Evolutionary conservation across 169 alveolate genomes (phyloP).

Genomic region (Cryptosporidium xiaoi): DNA sequence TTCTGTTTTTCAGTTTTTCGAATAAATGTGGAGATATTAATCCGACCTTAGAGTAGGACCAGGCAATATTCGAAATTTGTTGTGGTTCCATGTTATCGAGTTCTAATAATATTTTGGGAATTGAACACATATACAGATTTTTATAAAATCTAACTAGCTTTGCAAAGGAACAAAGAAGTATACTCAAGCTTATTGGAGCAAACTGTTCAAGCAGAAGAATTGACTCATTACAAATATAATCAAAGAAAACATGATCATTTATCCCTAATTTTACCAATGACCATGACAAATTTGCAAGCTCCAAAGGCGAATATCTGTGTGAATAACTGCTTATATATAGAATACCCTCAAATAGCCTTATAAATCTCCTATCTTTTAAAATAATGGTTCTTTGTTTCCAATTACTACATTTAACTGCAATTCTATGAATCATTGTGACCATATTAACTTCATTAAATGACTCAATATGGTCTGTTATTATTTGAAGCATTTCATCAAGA

Average conservation of each 20-base stretch:
- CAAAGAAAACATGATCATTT: constrained; percentile 45
- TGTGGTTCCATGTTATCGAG: constrained; percentile 57
- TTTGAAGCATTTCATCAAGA: not conserved
- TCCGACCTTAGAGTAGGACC: constrained; percentile 71
- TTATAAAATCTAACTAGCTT: constrained; percentile 46
- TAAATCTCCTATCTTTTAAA: constrained; percentile 48
- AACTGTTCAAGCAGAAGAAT: constrained; percentile 36
- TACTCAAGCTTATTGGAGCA: constrained; percentile 39
- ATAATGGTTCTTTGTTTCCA: not conserved
- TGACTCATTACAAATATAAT: constrained; percentile 36
- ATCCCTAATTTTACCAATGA: constrained; percentile 54
- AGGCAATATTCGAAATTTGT: constrained; percentile 60
- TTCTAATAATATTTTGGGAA: constrained; percentile 55
- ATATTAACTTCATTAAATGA: constrained; percentile 59
- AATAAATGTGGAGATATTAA: constrained; percentile 59
- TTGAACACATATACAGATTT: constrained; percentile 36
- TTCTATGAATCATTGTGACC: constrained; percentile 31
- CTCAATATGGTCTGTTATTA: constrained; percentile 1
- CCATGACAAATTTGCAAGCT: constrained; percentile 51
- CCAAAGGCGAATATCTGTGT: constrained; percentile 39
- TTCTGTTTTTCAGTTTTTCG: constrained; percentile 34
- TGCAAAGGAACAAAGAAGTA: constrained; percentile 50
- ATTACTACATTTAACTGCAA: constrained; percentile 3
- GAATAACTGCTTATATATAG: constrained; percentile 18
- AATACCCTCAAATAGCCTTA: constrained; percentile 6